Base-by-base conservation (phyloP, 2,329 filamentous ascomycete species). In the Nannizziopsis barbatae region DNA sequence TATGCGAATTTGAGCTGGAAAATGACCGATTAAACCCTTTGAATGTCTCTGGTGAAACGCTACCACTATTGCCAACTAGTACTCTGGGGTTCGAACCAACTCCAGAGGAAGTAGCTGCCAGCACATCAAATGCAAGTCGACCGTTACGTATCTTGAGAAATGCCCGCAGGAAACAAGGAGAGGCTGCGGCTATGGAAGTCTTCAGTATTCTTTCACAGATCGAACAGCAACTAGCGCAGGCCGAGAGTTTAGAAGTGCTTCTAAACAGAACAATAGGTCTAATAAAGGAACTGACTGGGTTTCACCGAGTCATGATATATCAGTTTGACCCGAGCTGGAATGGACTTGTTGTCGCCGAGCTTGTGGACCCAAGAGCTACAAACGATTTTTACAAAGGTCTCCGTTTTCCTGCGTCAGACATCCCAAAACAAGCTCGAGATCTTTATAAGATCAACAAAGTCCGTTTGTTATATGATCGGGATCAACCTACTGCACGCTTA, bases 381-480 rank as follows among this genome's bases (percentile, higher is more conserved):
- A 46, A 46, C 14, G 44, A 46, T 40, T 12, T 46, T 5, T 46
- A 46, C 22, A 46, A 39, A 22, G 44, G 36, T 4, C 35, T 46
- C 12, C 33, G 35, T 14, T 46, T 46, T 18, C 44, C 44, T 27
- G 35, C 44, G 9, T 31, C 44, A 11, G 44, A 46, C 15, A 46
- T 46, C 18, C 44, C 44, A 10, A 46, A 39, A 31, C 44, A 46
- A 18, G 44, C 44, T 5, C 44, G 44, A 15, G 44, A 46, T 17
- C 44, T 46, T 17, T 46, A 46, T 18, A 46, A 39, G 20, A 27
- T 46, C 14, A 46, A 46, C 22, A 46, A 40, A 46, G 44, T 46
- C n/a, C 44, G 44, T 33, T 33, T 46, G 18, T 30, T 46, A 17
- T 46, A 46, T 32, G 44, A 46, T 17, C 35, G 44, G 5, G 35